Percentiles rank a stretch among this genome's conserved stretches.
These are phyloP conservation scores for Murraya koenigii DNA, from an alignment of 345 rosid species.

Conservation along the genomic window DNA sequence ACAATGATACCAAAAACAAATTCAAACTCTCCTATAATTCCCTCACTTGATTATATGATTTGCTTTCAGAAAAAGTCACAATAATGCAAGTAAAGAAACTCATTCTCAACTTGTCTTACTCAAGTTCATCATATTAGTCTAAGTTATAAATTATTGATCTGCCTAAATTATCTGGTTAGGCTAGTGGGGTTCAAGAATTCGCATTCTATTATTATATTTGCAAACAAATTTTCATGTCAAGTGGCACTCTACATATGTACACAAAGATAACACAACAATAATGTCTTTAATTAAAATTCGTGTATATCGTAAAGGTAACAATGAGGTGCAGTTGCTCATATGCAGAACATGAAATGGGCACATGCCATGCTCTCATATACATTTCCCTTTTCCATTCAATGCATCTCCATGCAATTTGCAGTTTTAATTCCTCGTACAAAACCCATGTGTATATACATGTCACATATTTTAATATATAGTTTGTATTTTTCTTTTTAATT, in stretches of 20 bases:
- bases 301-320: background rate
- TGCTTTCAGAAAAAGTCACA: background rate
- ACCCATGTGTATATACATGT: too few species aligned
- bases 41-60: background rate
- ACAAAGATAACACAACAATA: background rate
- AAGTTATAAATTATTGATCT: background rate
- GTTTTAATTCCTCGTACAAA: conserved; percentile 10
- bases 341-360: background rate
- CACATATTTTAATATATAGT: background rate
- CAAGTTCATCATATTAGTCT: background rate
- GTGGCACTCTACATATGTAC: background rate
- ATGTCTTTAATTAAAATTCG: background rate
- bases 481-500: background rate
- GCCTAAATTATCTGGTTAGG: background rate
- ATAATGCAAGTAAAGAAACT: background rate
- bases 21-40: background rate
- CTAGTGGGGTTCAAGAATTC: background rate
- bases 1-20: background rate
- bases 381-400: background rate
- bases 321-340: background rate
- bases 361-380: background rate
- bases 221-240: background rate
- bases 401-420: conserved; percentile 6
- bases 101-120: background rate
- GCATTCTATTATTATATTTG: conserved; percentile 2